A percentile compares a stretch with the other conserved stretches of the same genome.
Conservation (phyloP, 2,329 filamentous ascomycete genomes). For the Aspergillus fischeri region DNA sequence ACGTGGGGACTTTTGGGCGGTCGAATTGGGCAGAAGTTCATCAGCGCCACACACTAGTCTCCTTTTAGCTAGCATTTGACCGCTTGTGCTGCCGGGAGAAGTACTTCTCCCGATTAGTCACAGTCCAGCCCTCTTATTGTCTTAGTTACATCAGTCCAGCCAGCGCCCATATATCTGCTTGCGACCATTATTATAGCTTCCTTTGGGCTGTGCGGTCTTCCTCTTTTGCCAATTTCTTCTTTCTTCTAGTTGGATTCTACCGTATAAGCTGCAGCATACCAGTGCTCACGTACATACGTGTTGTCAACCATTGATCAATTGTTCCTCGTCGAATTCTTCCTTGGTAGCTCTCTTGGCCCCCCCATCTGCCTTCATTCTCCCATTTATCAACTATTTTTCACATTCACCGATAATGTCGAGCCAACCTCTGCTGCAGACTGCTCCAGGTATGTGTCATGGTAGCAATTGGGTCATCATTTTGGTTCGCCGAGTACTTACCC, state of each 20-base stretch:
- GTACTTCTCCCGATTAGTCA: neutral
- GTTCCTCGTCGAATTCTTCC: neutral
- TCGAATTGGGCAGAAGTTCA: constrained; percentile 1
- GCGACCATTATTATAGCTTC: neutral
- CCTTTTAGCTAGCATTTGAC: neutral
- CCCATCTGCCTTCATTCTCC: neutral
- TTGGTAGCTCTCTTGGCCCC: neutral
- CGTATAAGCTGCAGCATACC: neutral
- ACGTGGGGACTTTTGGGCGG: constrained; percentile 9
- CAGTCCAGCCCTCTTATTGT: neutral
- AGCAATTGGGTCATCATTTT: neutral
- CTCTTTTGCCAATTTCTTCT: neutral
- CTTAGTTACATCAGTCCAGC: neutral
- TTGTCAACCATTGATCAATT: neutral
- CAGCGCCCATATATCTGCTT: neutral
- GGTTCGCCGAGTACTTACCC: constrained; percentile 3
- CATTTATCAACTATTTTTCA: neutral
- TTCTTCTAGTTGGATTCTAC: neutral
- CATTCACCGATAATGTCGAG: constrained; percentile 68
- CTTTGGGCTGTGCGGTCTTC: neutral
- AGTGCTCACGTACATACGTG: neutral
- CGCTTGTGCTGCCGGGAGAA: neutral
- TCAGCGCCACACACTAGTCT: constrained; percentile 1
- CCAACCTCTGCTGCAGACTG: constrained; percentile 91
- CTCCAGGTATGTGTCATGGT: constrained; percentile 63